Evolutionary conservation across 208 protist genomes (phyloP), one percentile per base, ranked within the genome.

Genomic region (Trypanosoma mega): DNA sequence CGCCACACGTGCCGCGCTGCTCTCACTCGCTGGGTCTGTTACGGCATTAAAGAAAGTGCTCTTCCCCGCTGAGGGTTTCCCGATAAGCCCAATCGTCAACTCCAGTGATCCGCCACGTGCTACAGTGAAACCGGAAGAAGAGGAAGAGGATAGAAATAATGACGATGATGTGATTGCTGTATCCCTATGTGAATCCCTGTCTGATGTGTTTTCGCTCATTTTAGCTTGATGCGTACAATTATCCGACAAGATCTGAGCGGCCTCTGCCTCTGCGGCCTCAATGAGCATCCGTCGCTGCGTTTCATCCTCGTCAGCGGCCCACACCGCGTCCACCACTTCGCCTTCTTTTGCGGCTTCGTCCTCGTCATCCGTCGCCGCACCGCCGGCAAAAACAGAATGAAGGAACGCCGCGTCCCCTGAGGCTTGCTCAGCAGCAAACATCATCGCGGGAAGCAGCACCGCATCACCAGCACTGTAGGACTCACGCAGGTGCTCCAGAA

Each of bases 1-100:
- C 14, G 87, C 93, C 2, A 97, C 87, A 5, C 82, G 80, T 39
- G 96, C 96, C 7, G 79, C 91, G n/a, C 67, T 76, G 41, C 67
- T 74, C 72, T 90, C 90, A 48, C 59, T 76, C 21, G 76, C 59
- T 8, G 90, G 90, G 59, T 95, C 84, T 1, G 88, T 94, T 41
- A 94, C 72, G 45, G 93, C 92, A 72, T 98, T 98, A 69, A 97
- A 97, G 68, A 98, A 87, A 27, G 92, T 98, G 62, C 85, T 94
- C 76, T 97, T 98, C 36, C 95, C 95, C 14, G 88, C 82, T 36
- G 80, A 92, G 3, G 90, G 91, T 67, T 98, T 97, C 18, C 92
- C 93, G 59, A 98, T 95, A 18, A 98, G 81, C 3, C 95, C 95
- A 39, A 98, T 84, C n/a, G 77, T 87, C 44, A 94, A 68, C 45